Percentiles rank a stretch among this genome's conserved stretches.
Conservation (phyloP, 306 rosid species). For the Quercus parvula region DNA sequence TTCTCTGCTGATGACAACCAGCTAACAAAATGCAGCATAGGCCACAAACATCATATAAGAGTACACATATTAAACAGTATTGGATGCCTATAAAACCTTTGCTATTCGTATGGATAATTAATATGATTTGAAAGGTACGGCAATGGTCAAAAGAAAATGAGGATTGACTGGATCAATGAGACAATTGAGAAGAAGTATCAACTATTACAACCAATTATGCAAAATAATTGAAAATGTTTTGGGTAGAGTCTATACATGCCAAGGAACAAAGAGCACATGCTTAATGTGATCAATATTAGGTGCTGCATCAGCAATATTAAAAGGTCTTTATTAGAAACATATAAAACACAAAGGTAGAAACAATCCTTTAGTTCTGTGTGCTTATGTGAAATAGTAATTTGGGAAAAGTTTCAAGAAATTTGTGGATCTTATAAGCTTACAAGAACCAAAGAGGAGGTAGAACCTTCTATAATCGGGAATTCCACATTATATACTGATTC, state of each 20-base stretch:
- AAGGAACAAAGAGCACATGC: not conserved
- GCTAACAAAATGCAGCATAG: not conserved
- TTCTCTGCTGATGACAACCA: not conserved
- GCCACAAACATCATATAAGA: not conserved
- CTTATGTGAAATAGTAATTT: not conserved
- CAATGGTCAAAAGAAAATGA: not conserved
- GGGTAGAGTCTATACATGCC: not conserved
- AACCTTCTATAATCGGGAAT: conserved; percentile 97
- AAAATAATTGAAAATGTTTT: not conserved
- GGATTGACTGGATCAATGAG: not conserved
- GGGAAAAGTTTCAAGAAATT: not conserved
- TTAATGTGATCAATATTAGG: not conserved
- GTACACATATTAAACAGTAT: not conserved
- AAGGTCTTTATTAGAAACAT: not conserved
- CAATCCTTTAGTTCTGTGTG: not conserved
- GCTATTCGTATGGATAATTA: not conserved
- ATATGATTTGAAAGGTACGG: not conserved
- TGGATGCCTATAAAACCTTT: not conserved
- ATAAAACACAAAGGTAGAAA: not conserved
- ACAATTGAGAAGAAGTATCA: not conserved
- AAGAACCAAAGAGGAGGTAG: conserved; percentile 8
- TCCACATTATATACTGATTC: conserved; percentile 93
- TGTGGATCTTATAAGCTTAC: not conserved
- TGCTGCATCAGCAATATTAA: too few species aligned
- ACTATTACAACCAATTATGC: not conserved